Base-by-base conservation (phyloP, 2,329 filamentous ascomycete genomes). In the Pseudodiploospora longispora region DNA sequence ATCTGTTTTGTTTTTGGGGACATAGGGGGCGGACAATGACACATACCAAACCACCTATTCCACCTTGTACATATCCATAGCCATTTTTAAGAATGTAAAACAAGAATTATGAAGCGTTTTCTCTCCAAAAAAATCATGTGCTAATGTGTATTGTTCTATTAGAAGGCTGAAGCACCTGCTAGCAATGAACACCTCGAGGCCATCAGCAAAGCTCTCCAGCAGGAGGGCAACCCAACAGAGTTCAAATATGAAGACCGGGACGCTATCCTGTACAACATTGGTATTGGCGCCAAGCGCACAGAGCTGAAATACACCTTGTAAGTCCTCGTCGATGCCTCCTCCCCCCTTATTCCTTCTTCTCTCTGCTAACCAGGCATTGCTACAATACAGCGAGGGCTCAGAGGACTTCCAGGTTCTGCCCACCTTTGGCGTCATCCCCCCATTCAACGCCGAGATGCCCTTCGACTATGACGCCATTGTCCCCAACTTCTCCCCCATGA, bases 401-500 rank as follows among this genome's bases (percentile, higher is more conserved):
- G 89, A 96, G 44, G 78, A 93, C 64, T 98, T 98, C 80, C 88
- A 96, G 64, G 83, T 87, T 42, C 74, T 97, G 42, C 93, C 93
- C 42, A 94, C 89, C n/a, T 98, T 87, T 59, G 93, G 90, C 63
- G 93, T 97, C 50, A 83, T 98, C 57, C 93, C 93, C n/a, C 85
- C 83, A 57, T 96, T 97, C 71, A 85, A 85, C 68, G 83, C 88
- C 48, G 76, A 85, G 53, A 72, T 82, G 49, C 87, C 91, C 29
- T 97, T 85, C 72, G 81, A 75, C 65, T 76, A 93, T 57, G 79
- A 82, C 59, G 80, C 90, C 46, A 78, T 98, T 49, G 85, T 97
- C 29, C 89, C 90, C 64, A 95, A 97, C 75, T 98, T 96, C 75
- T 88, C 81, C 33, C 91, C 90, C 50, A 96, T 95, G 88, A 96